Evolutionary conservation across 331 rosid genomes (phyloP), one percentile per base, ranked within the genome.

Genomic region (Arachis monticola): DNA sequence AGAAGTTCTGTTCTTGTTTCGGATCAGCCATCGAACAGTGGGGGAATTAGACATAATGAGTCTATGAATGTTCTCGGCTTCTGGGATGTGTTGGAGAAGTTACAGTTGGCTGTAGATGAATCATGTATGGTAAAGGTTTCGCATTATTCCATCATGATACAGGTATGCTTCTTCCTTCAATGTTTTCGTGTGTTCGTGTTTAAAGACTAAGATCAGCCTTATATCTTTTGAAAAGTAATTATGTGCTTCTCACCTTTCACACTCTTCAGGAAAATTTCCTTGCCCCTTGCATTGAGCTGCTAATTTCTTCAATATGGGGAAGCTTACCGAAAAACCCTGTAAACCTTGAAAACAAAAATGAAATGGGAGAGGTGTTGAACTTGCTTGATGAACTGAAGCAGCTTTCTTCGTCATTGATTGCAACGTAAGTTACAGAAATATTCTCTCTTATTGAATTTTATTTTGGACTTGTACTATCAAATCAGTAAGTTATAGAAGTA

Each of bases 321-420:
- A 51, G 63, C 58, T 62, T 45, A 41, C 17, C 61, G 2, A 40
- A 75, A 48, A 67, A 65, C 73, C 63, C 72, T 27, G 14, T 10
- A 27, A 50, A 55, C 57, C 47, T 55, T 38, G 46, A 22, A 38
- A 30, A 60, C 64, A 44, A 62, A 78, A 45, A 2, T 55, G 35
- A n/a, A 59, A 10, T 22, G 35, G 75, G 7, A 40, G 83, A 68
- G 66, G 14, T 81, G 48, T 38, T 27, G 13, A 31, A 17, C 44
- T 68, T 87, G 73, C 76, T 80, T 76, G 79, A 69, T 81, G 82
- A 75, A 69, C 14, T 69, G 76, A 64, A 48, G 42, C 72, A 72
- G 60, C 86, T 83, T 53, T 73, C 56, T 40, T 61, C 76, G 1
- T 64, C 74, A 44, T 31, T 87, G 77, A 66, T 42, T 63, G 46